Percentiles rank a stretch among this genome's conserved stretches.
Evolutionary conservation across 257 asterid species (phyloP).

Genomic region (Solanum medicagineum): DNA sequence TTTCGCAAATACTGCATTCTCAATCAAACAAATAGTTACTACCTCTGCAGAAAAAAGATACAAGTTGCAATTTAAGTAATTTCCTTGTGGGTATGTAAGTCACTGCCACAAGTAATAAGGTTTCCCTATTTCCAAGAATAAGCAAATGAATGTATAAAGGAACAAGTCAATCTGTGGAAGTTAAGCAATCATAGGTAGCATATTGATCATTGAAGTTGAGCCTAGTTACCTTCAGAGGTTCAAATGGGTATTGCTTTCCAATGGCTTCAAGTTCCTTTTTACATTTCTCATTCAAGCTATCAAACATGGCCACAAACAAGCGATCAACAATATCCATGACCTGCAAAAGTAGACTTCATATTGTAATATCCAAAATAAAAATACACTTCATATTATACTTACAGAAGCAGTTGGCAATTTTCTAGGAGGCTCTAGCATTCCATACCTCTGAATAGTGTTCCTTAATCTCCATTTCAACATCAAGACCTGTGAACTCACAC

Average conservation of each 20-base stretch:
- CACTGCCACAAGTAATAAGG: not conserved
- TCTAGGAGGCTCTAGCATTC: not conserved
- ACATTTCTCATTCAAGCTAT: constrained; percentile 51
- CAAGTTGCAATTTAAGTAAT: not conserved
- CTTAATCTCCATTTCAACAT: constrained; percentile 89
- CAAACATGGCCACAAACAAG: constrained; percentile 75
- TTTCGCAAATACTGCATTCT: constrained; percentile 58
- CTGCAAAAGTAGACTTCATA: constrained; percentile 26
- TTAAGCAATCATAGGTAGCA: not conserved
- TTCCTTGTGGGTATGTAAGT: not conserved
- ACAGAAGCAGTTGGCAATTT: not conserved
- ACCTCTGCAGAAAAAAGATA: not conserved
- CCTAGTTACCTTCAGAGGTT: constrained; percentile 57
- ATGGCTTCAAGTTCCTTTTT: constrained; percentile 72
- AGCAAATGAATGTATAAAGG: not conserved
- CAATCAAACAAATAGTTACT: not conserved
- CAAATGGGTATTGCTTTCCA: constrained; percentile 69
- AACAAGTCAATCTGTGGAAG: not conserved
- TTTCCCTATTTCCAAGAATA: not conserved
- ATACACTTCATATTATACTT: not conserved
- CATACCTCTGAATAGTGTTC: constrained; percentile 84
- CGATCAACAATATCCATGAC: constrained; percentile 85
- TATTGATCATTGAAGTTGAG: not conserved
- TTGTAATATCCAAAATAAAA: not conserved
- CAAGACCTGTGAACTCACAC: constrained; percentile 93